These are phyloP conservation scores for Globisporangium uncinulatum DNA, from an alignment of 352 stramenopile species.

Conservation along the genomic window DNA sequence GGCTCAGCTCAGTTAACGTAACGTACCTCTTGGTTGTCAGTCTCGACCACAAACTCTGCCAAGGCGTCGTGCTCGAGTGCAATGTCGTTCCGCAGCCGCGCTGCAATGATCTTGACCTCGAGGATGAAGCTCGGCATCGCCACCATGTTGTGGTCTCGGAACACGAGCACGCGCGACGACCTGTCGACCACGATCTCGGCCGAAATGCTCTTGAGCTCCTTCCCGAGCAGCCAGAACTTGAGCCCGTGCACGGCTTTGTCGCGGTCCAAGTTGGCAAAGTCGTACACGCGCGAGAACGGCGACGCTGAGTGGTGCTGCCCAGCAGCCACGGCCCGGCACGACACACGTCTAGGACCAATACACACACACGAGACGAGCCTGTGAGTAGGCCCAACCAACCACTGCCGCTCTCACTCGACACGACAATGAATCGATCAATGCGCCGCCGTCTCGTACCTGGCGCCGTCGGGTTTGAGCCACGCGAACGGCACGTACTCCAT, in stretches of 20 bases:
- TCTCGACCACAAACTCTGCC: conserved; percentile 56
- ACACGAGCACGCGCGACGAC: conserved; percentile 76
- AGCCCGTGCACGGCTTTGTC: conserved; percentile 69
- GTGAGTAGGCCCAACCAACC: neutral
- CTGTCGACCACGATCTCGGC: conserved; percentile 75
- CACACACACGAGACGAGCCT: conserved; percentile 3
- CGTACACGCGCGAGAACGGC: conserved; percentile 65
- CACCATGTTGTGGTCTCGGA: conserved; percentile 58
- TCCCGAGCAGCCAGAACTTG: conserved; percentile 66
- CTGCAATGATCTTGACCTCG: conserved; percentile 82
- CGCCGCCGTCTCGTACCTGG: conserved; percentile 33
- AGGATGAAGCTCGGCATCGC: conserved; percentile 61
- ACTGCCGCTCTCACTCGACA: neutral
- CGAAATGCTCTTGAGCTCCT: conserved; percentile 55
- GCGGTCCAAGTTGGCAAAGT: conserved; percentile 80
- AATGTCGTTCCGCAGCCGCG: conserved; percentile 58
- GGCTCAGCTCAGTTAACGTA: too few species aligned
- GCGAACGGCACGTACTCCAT: conserved; percentile 78
- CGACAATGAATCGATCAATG: neutral
- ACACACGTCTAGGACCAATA: conserved; percentile 42
- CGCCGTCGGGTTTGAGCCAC: conserved; percentile 69
- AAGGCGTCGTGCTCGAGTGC: conserved; percentile 49
- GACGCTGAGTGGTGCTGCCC: conserved; percentile 47
- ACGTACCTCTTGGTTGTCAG: conserved; percentile 57
- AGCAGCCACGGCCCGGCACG: conserved; percentile 50